Percentiles rank a stretch among this genome's conserved stretches.
Conservation (phyloP, 352 stramenopile species). For the Phytophthora aleatoria region DNA sequence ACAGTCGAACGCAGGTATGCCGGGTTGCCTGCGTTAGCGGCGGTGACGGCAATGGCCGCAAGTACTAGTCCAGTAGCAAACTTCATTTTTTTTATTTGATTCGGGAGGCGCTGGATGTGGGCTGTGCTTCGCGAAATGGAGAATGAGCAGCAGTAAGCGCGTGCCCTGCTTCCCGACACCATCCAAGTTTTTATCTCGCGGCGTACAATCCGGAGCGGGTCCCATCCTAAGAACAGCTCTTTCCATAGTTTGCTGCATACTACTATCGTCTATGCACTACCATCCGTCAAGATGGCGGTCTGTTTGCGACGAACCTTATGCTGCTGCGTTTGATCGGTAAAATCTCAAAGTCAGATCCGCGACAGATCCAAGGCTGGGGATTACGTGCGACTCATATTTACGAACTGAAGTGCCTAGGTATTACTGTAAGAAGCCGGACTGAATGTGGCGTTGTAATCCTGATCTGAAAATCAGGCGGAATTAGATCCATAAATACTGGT, state of each 20-base stretch:
- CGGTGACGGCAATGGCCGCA: conserved; percentile 27
- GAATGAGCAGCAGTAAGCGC: conserved; percentile 26
- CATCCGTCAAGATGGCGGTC: conserved; percentile 31
- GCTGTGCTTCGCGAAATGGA: conserved; percentile 29
- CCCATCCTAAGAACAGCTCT: conserved; percentile 29
- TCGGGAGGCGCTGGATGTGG: conserved; percentile 9
- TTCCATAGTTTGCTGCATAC: conserved; percentile 21
- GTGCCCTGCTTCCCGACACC: conserved; percentile 6
- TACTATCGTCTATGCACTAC: conserved; percentile 30
- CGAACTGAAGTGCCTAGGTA: too few species aligned
- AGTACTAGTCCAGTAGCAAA: conserved; percentile 26
- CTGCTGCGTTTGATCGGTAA: conserved; percentile 13
- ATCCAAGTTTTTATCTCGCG: conserved; percentile 26
- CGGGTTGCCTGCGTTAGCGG: conserved; percentile 21
- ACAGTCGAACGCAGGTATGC: conserved; percentile 16
- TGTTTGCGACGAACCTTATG: conserved; percentile 36
- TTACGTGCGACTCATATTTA: background rate
- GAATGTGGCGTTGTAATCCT: too few species aligned
- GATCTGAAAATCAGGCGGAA: too few species aligned
- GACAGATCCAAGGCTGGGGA: conserved; percentile 3
- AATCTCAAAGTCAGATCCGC: conserved; percentile 18
- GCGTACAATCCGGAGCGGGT: conserved; percentile 27
- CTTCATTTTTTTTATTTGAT: conserved; percentile 34
- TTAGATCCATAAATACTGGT: too few species aligned
- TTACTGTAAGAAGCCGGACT: too few species aligned